Evolutionary conservation across 1,284 basidiomycete species (phyloP), one percentile per base, ranked within the genome.

Genomic region (Bjerkandera adusta): DNA sequence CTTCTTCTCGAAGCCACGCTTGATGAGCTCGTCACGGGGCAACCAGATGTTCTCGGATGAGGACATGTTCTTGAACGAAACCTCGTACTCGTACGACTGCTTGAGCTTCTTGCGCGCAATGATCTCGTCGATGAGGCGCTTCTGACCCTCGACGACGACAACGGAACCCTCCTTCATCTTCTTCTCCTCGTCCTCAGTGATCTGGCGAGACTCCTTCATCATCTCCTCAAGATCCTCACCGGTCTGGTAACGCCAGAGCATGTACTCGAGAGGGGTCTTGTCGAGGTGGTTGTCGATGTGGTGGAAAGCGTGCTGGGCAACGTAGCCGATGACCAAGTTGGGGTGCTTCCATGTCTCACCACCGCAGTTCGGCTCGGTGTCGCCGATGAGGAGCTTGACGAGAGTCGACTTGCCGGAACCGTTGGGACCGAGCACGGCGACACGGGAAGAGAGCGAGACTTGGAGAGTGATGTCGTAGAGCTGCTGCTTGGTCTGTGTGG

Each of bases 271-370:
- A 47, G 95, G 92, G 29, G 94, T 97, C 80, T 94, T 95, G 82
- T 97, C 94, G 66, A 97, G 90, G 69, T 97, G 94, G 70, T 92
- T 75, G 70, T 97, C 94, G 64, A 97, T 97, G 72, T 97, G 95
- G 80, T 97, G 93, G 92, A 96, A 97, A 56, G 94, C 95, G 74
- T 97, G 94, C 73, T 97, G 94, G 45, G 94, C 94, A 59, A 97
- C 94, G 76, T 97, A 97, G 68, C 94, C 94, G 57, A 97, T 95
- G 75, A 97, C 94, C 79, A 97, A 81, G 81, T 97, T 97, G 53
- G 95, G 95, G 77, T 97, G 94, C 79, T 95, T 97, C 95, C 95
- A 97, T 71, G 91, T 88, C 73, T 95, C 92, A 78, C 94, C 94
- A 57, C 90, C 89, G 71, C 85, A 87, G 85, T 97, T 97, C 57